Base-by-base conservation (phyloP, 441 rosid species). In the Adansonia rubrostipa region DNA sequence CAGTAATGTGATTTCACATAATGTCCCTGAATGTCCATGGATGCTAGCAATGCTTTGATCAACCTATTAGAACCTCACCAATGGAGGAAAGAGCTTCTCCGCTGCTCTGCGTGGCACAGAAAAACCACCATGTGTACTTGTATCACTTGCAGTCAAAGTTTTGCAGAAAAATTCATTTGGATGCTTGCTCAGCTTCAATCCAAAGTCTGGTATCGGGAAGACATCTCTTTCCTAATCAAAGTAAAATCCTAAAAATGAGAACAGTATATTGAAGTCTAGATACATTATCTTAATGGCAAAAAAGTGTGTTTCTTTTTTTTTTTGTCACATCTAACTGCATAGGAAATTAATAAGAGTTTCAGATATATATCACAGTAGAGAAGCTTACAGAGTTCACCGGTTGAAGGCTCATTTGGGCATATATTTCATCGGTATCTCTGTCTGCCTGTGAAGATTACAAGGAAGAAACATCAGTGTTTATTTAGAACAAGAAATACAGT, bases 101-200 rank as follows among this genome's bases (percentile, higher is more conserved):
- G 99, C 99, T 6, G 99, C 99, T 82, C 98, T 86, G 13, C 99
- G 91, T 53, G 99, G 99, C 81, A 96, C 98, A 0, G 99, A 96
- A 83, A 96, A 96, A 75, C 99, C 99, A 76, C 99, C 99, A 81
- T 96, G 99, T 8, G 99, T 96, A 62, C 99, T 95, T 20, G 98
- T 95, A 80, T 95, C 99, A 79, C 98, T 95, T 33, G 98, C 98
- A 7, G 97, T 95, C 67, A 95, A 87, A 4, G 90, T 95, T 82
- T 96, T 96, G 86, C 99, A 96, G 89, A 96, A 96, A 84, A 91
- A 93, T 76, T 93, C 99, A 78, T 81, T 85, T n/a, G 99, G 98
- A 84, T 96, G 99, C 80, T 92, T 96, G 86, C 90, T 93, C 51
- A 83, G 85, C 84, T 90, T 92, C 68, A 94, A 68, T 45, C 98